These are phyloP conservation scores for Trichoderma lentiforme DNA, from an alignment of 2,329 filamentous ascomycete genomes.

Conservation along the genomic window DNA sequence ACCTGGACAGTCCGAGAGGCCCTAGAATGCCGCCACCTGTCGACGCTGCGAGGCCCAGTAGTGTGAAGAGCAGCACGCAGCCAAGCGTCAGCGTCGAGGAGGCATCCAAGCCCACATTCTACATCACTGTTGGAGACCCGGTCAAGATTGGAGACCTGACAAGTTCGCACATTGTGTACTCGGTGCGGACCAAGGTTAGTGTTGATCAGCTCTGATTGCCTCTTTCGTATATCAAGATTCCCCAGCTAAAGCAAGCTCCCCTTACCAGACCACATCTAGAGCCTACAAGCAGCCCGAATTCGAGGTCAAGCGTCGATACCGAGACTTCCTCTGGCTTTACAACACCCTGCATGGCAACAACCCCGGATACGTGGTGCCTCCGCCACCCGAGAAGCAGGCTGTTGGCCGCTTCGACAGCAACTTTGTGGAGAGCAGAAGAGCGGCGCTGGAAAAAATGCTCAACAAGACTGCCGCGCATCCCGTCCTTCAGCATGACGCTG, in stretches of 20 bases:
- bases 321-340: conserved; percentile 97
- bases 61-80: conserved; percentile 50
- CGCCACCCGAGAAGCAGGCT: conserved; percentile 95
- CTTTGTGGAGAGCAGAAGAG: conserved; percentile 89
- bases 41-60: conserved; percentile 53
- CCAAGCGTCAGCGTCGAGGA: conserved; percentile 90
- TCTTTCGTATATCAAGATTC: neutral
- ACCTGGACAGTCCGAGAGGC: conserved; percentile 50
- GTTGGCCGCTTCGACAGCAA: conserved; percentile 94
- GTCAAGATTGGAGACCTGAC: conserved; percentile 97
- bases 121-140: conserved; percentile 90
- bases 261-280: conserved; percentile 79
- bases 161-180: conserved; percentile 96
- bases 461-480: conserved; percentile 92
- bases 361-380: conserved; percentile 90
- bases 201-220: no score
- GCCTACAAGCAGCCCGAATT: conserved; percentile 92
- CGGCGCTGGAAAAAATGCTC: conserved; percentile 93
- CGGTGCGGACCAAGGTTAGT: conserved; percentile 82
- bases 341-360: conserved; percentile 92
- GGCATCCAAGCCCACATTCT: conserved; percentile 86
- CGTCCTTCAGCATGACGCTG: conserved; percentile 85
- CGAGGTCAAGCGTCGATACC: conserved; percentile 87
- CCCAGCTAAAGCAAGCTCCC: neutral
- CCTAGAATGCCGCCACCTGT: conserved; percentile 66